Percentiles rank a stretch among this genome's conserved stretches.
Conservation (phyloP, 1,284 basidiomycete species). For the Wallemia ichthyophaga region DNA sequence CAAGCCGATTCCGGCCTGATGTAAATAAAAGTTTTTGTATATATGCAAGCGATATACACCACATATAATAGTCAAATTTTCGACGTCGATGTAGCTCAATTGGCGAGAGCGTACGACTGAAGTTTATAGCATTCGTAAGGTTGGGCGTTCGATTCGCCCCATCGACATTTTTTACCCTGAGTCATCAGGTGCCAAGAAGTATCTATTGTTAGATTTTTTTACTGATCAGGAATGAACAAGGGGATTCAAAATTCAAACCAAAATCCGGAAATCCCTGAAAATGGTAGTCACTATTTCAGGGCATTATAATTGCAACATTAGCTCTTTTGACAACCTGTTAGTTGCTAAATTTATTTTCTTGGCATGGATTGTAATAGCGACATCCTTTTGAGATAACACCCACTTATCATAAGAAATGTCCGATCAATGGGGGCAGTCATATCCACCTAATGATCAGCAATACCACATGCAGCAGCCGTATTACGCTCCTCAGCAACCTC, state of each 20-base stretch:
- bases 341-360: too few relatives aligned
- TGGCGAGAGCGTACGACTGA: neutral
- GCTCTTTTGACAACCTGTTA: too few relatives aligned
- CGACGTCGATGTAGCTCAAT: constrained; percentile 1
- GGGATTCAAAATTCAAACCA: too few relatives aligned
- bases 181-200: neutral
- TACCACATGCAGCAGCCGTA: neutral
- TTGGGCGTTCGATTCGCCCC: neutral
- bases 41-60: too few relatives aligned
- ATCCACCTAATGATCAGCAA: neutral
- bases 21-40: too few relatives aligned
- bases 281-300: too few relatives aligned
- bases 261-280: too few relatives aligned
- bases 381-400: neutral
- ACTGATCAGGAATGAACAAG: too few relatives aligned
- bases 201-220: neutral
- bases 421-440: neutral
- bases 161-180: neutral
- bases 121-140: neutral
- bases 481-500: neutral
- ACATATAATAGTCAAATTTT: too few relatives aligned
- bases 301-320: too few relatives aligned
- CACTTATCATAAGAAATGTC: neutral
- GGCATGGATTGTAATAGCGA: too few relatives aligned
- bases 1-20: too few relatives aligned